phyloP scores from a whole-genome alignment of 345 rosid species.

The Garcia nutans region DNA sequence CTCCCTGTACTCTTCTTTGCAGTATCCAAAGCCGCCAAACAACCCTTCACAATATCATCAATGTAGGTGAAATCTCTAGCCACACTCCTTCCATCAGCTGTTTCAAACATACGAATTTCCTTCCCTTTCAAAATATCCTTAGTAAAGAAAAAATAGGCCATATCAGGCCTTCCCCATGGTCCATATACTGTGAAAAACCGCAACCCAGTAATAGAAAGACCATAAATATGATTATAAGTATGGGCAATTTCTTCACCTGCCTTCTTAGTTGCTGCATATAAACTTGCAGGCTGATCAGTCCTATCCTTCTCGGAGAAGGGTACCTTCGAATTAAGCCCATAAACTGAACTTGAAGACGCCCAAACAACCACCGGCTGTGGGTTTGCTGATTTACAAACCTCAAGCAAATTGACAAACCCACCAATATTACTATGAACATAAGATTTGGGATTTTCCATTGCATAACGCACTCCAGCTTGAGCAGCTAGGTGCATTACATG shows the following conservation, averaged over 20 bases:
- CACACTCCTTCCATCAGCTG: slow-evolving; percentile 19
- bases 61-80: slow-evolving; percentile 24
- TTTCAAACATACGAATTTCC: slow-evolving; percentile 10
- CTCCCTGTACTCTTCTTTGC: slow-evolving; percentile 22
- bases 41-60: slow-evolving; percentile 22
- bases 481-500: slow-evolving; percentile 26
- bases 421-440: slow-evolving; percentile 19
- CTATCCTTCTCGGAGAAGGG: slow-evolving; percentile 23
- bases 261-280: slow-evolving; percentile 22
- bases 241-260: slow-evolving; percentile 21
- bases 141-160: slow-evolving; percentile 21
- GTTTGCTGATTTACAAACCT: slow-evolving; percentile 12
- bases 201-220: slow-evolving; percentile 19
- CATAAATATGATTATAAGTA: slow-evolving; percentile 20
- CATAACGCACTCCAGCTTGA: slow-evolving; percentile 24
- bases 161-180: slow-evolving; percentile 24
- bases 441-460: slow-evolving; percentile 22
- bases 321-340: slow-evolving; percentile 17
- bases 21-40: slow-evolving; percentile 22
- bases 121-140: slow-evolving; percentile 19
- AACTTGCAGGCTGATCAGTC: slow-evolving; percentile 26
- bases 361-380: slow-evolving; percentile 20
- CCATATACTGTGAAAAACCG: slow-evolving; percentile 24
- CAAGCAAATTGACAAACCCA: slow-evolving; percentile 20
- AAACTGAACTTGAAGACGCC: slow-evolving; percentile 25